phyloP scores from a whole-genome alignment of 768 basidiomycete species.

The Filobasidium floriforme region DNA sequence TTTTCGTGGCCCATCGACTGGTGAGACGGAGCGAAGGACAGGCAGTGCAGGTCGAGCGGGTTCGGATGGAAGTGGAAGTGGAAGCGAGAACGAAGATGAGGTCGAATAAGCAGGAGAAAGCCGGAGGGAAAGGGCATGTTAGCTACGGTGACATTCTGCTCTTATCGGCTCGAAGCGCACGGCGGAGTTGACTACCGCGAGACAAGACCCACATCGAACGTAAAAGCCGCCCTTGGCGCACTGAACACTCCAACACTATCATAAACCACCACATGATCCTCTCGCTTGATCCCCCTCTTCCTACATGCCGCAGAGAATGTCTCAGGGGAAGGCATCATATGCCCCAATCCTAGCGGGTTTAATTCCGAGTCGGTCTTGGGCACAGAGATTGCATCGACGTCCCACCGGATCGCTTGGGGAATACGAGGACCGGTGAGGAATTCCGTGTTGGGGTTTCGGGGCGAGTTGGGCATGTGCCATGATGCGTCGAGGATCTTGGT shows the following conservation, averaged over 20 bases:
- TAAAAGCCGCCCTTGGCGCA: constrained; percentile 84
- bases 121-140: no score
- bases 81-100: background rate
- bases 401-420: constrained; percentile 64
- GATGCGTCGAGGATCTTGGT: constrained; percentile 55
- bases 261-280: constrained; percentile 80
- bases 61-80: background rate
- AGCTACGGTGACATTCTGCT: no score
- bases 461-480: constrained; percentile 90
- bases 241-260: constrained; percentile 87
- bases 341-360: constrained; percentile 72
- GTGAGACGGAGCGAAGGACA: no score
- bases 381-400: constrained; percentile 62
- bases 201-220: constrained; percentile 56
- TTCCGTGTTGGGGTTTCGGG: constrained; percentile 63
- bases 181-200: no score
- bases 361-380: constrained; percentile 13
- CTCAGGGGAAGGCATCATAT: constrained; percentile 78
- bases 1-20: constrained; percentile 72
- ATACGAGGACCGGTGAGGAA: constrained; percentile 58
- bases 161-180: no score
- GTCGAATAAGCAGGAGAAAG: background rate
- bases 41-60: background rate
- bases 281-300: constrained; percentile 56
- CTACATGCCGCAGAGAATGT: constrained; percentile 68